phyloP scores from a whole-genome alignment of 495 filamentous ascomycete genomes.

The Talaromyces adpressus region DNA sequence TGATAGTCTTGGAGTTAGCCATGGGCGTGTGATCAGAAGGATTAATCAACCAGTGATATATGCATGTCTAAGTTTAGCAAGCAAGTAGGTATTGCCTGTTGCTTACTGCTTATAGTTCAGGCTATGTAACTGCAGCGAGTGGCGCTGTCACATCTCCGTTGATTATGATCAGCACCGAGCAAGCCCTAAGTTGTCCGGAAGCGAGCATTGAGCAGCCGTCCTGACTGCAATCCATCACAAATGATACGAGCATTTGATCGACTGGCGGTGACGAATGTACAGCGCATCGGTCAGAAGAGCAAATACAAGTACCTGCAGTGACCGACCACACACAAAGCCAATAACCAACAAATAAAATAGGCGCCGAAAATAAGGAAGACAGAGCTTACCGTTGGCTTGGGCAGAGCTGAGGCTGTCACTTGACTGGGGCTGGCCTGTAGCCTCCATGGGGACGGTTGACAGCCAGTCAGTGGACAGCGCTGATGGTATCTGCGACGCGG shows the following conservation, averaged over 20 bases:
- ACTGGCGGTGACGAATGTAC: conserved; percentile 1
- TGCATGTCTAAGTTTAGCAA: not conserved
- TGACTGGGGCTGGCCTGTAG: conserved; percentile 4
- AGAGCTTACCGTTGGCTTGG: conserved; percentile 4
- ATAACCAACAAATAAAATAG: not conserved
- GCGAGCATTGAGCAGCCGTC: too few relatives aligned
- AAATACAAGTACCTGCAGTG: not conserved
- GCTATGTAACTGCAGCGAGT: not conserved
- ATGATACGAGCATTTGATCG: conserved; percentile 4
- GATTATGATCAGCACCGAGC: not conserved
- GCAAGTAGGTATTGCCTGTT: too few relatives aligned
- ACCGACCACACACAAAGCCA: not conserved
- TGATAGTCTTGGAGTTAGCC: conserved; percentile 2
- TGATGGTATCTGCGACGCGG: not conserved
- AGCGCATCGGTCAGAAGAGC: conserved; percentile 3
- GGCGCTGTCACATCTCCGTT: not conserved
- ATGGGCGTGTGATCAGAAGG: conserved; percentile 6
- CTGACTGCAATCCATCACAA: not conserved
- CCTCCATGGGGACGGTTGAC: not conserved
- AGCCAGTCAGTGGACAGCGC: not conserved
- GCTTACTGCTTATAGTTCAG: not conserved
- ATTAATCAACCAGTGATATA: not conserved
- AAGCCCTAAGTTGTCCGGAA: not conserved
- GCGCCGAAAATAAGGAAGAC: not conserved
- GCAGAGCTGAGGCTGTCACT: conserved; percentile 2